Evolutionary conservation across 164 flowering plant species (phyloP).

Genomic region (Vitis labrusca): DNA sequence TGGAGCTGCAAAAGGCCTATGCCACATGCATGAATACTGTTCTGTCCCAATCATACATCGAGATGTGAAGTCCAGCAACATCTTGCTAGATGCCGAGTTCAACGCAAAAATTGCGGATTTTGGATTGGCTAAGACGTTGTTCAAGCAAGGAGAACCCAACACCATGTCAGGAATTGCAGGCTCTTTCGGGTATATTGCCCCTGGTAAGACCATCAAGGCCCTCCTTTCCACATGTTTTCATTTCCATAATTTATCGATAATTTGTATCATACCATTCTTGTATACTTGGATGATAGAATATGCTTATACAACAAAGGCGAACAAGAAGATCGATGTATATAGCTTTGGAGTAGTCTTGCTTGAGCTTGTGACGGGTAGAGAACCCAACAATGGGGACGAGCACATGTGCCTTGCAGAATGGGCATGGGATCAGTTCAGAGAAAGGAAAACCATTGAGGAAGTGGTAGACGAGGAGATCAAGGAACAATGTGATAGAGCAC

Average conservation of each 20-base stretch:
- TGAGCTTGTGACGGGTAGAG: conserved; percentile 73
- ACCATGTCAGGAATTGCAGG: conserved; percentile 79
- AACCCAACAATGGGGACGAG: conserved; percentile 53
- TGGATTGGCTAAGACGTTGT: conserved; percentile 72
- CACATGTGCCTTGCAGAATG: conserved; percentile 53
- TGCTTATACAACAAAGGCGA: conserved; percentile 62
- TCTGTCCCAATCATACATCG: conserved; percentile 62
- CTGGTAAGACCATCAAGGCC: conserved; percentile 45
- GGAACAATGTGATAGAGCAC: conserved; percentile 39
- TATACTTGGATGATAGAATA: conserved; percentile 47
- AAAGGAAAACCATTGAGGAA: conserved; percentile 38
- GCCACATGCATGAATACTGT: conserved; percentile 88
- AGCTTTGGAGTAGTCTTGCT: conserved; percentile 92
- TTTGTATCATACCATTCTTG: neutral
- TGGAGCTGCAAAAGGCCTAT: conserved; percentile 26
- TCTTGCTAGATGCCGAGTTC: conserved; percentile 67
- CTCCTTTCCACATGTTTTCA: neutral
- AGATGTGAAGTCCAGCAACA: conserved; percentile 88
- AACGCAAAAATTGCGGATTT: conserved; percentile 80
- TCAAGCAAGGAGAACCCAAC: conserved; percentile 40
- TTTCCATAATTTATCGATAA: neutral
- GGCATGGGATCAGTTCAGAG: conserved; percentile 31
- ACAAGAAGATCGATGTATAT: conserved; percentile 76
- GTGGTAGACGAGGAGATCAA: conserved; percentile 54
- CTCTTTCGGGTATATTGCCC: conserved; percentile 86